phyloP scores from a whole-genome alignment of 1,284 basidiomycete species.

The Malassezia obtusa region DNA sequence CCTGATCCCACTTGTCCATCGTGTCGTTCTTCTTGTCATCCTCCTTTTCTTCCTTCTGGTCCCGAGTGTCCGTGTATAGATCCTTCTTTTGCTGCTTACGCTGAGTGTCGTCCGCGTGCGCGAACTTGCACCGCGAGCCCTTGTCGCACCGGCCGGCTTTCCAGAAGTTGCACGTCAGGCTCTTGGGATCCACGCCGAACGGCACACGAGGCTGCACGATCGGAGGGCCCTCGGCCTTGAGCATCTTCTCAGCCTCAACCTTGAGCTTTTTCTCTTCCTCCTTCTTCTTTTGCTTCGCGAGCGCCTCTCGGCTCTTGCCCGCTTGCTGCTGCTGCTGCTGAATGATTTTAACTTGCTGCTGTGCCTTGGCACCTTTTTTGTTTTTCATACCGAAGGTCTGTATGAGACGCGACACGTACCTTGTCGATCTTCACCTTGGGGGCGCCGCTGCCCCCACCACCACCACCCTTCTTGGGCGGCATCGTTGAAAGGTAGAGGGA shows the following conservation, averaged over 20 bases:
- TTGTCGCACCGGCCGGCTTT: conserved; percentile 40
- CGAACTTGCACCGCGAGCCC: conserved; percentile 76
- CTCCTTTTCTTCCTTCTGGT: conserved; percentile 43
- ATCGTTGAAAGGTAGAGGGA: conserved; percentile 18
- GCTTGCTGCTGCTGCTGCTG: conserved; percentile 58
- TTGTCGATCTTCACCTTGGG: conserved; percentile 41
- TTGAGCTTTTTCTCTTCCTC: conserved; percentile 69
- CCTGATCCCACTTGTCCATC: conserved; percentile 97
- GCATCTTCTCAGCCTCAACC: conserved; percentile 71
- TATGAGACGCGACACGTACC: conserved; percentile 1
- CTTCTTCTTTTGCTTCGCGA: conserved; percentile 68
- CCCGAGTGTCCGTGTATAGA: conserved; percentile 78
- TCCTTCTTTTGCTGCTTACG: conserved; percentile 94
- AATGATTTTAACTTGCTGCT: conserved; percentile 69
- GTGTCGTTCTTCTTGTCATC: conserved; percentile 63
- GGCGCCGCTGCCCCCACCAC: conserved; percentile 51
- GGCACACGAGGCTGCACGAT: conserved; percentile 62
- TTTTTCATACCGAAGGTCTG: conserved; percentile 77
- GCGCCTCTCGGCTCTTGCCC: conserved; percentile 67
- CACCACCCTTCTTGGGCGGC: conserved; percentile 38
- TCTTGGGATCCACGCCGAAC: conserved; percentile 62
- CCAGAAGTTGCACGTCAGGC: conserved; percentile 27
- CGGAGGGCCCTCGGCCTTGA: conserved; percentile 33
- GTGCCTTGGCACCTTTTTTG: conserved; percentile 77
- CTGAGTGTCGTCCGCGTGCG: conserved; percentile 66